Evolutionary conservation across 2,329 filamentous ascomycete species (phyloP), one percentile per base, ranked within the genome.

Genomic region (Cucurbitaria berberidis): DNA sequence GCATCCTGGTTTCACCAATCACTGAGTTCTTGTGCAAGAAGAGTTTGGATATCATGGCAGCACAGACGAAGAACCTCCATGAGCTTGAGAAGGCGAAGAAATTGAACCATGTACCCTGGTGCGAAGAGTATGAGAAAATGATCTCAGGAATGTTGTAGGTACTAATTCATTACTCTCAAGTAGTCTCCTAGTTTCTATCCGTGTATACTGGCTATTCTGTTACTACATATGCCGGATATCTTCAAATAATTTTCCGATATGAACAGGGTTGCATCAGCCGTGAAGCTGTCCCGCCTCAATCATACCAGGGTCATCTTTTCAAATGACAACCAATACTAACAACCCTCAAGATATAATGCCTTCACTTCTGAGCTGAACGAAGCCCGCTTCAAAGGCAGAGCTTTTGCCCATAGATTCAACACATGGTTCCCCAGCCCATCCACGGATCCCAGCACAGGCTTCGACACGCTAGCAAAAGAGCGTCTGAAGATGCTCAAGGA

Each of bases 91-190:
- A 75, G 22, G 82, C 83, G 15, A 80, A 75, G 59, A 75, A 75
- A 29, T 69, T 85, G 10, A 72, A 78, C 9, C 78, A 85, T 55
- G 75, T 81, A 1, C 84, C 83, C 0, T 83, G 81, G 77, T 81
- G 82, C 53, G 84, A 86, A 7, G 81, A 86, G 54, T 87, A 86
- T 48, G 83, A 87, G 64, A 84, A 82, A 64, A 87, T 87, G 84
- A 83, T 87, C 42, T 86, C 83, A 0, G 84, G 84, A 24, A 83
- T 86, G 76, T 75, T 86, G 83, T 84, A 68, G 60, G 78, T 67
- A 16, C 16, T 11, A 22, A 22, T 1, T 3, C 24, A n/a, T 21
- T 39, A n/a, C 15, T 5, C 18, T 15, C 18, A 19, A 11, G 16
- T 2, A 19, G 1, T 24, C 18, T 19, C 5, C 11, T 13, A 30